Evolutionary conservation across 1,139 yeast genomes (phyloP), one percentile per base, ranked within the genome.

Genomic region (Candida tropicalis): DNA sequence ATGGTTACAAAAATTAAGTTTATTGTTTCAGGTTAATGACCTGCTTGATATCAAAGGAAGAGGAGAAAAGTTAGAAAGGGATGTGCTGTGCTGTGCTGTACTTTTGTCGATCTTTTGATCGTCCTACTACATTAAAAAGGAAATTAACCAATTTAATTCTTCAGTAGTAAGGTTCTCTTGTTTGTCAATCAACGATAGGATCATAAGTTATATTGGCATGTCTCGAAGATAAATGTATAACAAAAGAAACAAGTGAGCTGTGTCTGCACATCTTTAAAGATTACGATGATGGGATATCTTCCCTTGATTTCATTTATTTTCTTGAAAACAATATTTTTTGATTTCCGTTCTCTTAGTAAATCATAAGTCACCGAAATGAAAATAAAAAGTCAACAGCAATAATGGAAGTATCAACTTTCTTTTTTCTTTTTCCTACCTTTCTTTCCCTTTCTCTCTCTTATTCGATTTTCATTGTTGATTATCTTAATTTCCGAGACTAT

Each of bases 11-110:
- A 12, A 18, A 6, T 4, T 17, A 31, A 9, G 25, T n/a, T 2
- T 18, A 31, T 31, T 31, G 35, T 31, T 18, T 31, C 35, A 31
- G 5, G 35, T 31, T 18, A 31, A 31, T 31, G 35, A 31, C 35
- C 35, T 31, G 35, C 35, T 17, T 17, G 35, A 31, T 31, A 31
- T 31, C 35, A 9, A 27, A 15, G 32, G 20, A 16, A n/a, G 16
- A 28, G 32, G 11, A 20, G 20, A 28, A n/a, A 16, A 28, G 9
- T 11, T 12, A 6, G 5, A n/a, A 10, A 10, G 28, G 28, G 28
- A 25, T 12, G 12, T 27, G 16, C 31, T 3, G 24, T 6, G 23
- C 9, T 9, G 23, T 20, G 8, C 23, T 9, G 8, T 20, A 6
- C 6, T 4, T 20, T 6, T 18, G 35, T 31, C 17, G 35, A 31